Evolutionary conservation across 345 rosid species (phyloP).

Genomic region (Rhizophora mangle): DNA sequence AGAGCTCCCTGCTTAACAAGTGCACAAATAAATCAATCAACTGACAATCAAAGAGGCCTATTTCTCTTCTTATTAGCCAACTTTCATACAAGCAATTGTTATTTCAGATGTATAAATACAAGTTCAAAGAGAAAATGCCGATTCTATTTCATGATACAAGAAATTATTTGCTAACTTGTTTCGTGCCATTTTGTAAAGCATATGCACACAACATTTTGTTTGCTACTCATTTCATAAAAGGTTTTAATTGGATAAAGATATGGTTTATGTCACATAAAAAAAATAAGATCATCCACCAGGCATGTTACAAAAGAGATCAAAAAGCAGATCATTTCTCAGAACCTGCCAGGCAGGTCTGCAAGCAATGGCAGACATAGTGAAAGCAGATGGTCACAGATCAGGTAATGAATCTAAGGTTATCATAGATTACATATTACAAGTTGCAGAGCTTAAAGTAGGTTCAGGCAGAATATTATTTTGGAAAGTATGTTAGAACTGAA

Average conservation of each 20-base stretch:
- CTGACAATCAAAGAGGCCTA: not conserved
- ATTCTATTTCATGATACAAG: too few relatives aligned
- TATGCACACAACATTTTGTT: too few relatives aligned
- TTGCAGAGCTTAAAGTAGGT: not conserved
- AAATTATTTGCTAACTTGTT: too few relatives aligned
- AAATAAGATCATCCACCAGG: not conserved
- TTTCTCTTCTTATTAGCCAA: not conserved
- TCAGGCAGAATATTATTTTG: not conserved
- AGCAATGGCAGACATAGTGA: not conserved
- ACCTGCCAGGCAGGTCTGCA: too few relatives aligned
- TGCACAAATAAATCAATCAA: constrained; percentile 3
- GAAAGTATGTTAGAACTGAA: not conserved
- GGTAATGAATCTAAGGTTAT: not conserved
- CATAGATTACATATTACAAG: not conserved
- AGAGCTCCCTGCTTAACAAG: constrained; percentile 50
- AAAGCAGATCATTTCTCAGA: not conserved
- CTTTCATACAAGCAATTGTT: too few relatives aligned
- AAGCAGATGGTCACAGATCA: constrained; percentile 1
- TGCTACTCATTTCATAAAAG: too few relatives aligned
- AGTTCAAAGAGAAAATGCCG: not conserved
- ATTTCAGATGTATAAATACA: too few relatives aligned
- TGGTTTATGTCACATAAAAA: not conserved
- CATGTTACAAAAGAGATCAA: not conserved
- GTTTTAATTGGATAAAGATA: too few relatives aligned
- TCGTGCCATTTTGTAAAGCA: too few relatives aligned